Evolutionary conservation across 805 yeast genomes (phyloP), one percentile per base, ranked within the genome.

Genomic region (Saturnispora serradocipensis): DNA sequence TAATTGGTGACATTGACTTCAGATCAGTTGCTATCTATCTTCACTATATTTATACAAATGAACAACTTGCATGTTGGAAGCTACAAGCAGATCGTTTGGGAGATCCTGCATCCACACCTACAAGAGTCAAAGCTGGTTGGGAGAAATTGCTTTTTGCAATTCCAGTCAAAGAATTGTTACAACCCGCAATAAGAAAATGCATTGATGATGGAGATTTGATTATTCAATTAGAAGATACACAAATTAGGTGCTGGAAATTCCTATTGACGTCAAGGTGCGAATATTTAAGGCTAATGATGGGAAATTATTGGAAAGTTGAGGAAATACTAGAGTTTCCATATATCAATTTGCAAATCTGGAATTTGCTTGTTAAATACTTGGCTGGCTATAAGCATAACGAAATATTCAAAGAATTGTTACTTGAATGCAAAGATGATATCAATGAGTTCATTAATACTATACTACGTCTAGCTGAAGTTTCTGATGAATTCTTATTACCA

Each of bases 401-500:
- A 1, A 52, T 79, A 13, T 74, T 78, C 55, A 69, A 72, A 20
- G 60, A 58, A 1, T 5, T 48, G 10, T 27, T 48, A 45, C 15
- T 20, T 50, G 25, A 40, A 39, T 13, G 24, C 39, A 13, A 16
- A 15, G 28, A 39, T 9, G 15, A 50, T 28, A 8, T 10, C 15
- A 43, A 68, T 18, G 74, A 74, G 1, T 81, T 82, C 52, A 71
- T 83, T 20, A 77, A 77, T 51, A 61, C 71, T 40, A 67, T 80
- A 3, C 67, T 89, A 24, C 86, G 80, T 11, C 60, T 86, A 34
- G 70, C 86, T 50, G 81, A 77, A 49, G 63, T 79, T 3, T 67
- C 86, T 3, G 90, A 87, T 60, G 83, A 82, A 57, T 63, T 88
- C 8, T 63, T 86, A 56, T 59, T 87, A 30, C 72, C 75, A 32